Percentiles rank a stretch among this genome's conserved stretches.
Evolutionary conservation across 1,284 basidiomycete species (phyloP).

Genomic region (Pyrrhoderma noxium): DNA sequence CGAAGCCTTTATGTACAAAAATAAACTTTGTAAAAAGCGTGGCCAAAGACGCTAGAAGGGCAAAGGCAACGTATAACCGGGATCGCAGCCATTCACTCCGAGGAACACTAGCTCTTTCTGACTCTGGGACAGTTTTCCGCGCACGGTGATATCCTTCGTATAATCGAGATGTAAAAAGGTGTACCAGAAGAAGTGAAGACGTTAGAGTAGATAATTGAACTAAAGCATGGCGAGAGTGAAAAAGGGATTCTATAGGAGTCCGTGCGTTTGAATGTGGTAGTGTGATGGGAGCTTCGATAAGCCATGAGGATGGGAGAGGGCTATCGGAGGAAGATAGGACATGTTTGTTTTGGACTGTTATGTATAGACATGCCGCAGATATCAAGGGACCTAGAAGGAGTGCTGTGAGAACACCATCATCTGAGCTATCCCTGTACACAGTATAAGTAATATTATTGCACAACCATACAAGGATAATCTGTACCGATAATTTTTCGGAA

Average conservation of each 20-base stretch:
- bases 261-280: slow-evolving; percentile 36
- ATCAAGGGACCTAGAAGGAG: slow-evolving; percentile 74
- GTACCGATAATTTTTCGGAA: slow-evolving; percentile 77
- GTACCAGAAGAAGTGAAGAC: slow-evolving; percentile 69
- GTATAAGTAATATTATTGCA: background rate
- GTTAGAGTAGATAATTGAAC: slow-evolving; percentile 76
- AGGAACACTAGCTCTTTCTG: slow-evolving; percentile 69
- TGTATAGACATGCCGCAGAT: slow-evolving; percentile 55
- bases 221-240: slow-evolving; percentile 65
- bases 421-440: slow-evolving; percentile 56
- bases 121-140: slow-evolving; percentile 41
- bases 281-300: slow-evolving; percentile 61
- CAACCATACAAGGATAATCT: background rate
- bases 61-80: slow-evolving; percentile 58
- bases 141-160: slow-evolving; percentile 50
- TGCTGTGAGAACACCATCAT: slow-evolving; percentile 80
- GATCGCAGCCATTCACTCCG: slow-evolving; percentile 57
- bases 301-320: slow-evolving; percentile 57
- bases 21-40: slow-evolving; percentile 43
- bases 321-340: slow-evolving; percentile 22
- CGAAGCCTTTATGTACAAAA: slow-evolving; percentile 36
- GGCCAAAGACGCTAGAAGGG: slow-evolving; percentile 41
- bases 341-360: slow-evolving; percentile 36
- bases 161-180: slow-evolving; percentile 69
- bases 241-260: slow-evolving; percentile 50